These are phyloP conservation scores for Fusarium citri DNA, from an alignment of 2,329 filamentous ascomycete species.

Conservation along the genomic window DNA sequence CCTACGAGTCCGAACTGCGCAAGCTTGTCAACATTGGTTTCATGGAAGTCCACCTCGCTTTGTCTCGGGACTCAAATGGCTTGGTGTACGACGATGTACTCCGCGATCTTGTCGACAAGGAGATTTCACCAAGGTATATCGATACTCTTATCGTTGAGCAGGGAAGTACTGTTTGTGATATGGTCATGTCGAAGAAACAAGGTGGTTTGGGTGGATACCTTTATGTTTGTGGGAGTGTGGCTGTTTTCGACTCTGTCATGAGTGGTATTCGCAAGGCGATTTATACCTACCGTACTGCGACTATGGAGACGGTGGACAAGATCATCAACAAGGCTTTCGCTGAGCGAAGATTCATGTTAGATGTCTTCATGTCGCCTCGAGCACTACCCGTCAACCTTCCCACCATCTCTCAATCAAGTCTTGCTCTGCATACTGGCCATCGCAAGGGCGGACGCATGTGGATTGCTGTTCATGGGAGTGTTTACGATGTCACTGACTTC, in stretches of 20 bases:
- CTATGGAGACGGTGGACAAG: conserved; percentile 62
- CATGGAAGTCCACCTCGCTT: conserved; percentile 65
- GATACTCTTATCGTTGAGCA: conserved; percentile 64
- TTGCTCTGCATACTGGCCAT: conserved; percentile 64
- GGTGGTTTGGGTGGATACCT: conserved; percentile 59
- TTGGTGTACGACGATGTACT: conserved; percentile 57
- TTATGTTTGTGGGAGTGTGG: conserved; percentile 48
- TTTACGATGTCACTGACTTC: conserved; percentile 66
- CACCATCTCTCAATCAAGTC: conserved; percentile 61
- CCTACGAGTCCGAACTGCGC: conserved; percentile 39
- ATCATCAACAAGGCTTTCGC: conserved; percentile 65
- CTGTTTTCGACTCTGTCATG: conserved; percentile 63
- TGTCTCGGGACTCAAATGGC: conserved; percentile 62
- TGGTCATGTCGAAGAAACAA: conserved; percentile 68
- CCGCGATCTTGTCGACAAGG: conserved; percentile 60
- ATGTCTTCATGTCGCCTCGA: conserved; percentile 68
- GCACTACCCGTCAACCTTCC: conserved; percentile 63
- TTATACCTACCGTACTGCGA: conserved; percentile 63
- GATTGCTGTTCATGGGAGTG: conserved; percentile 65
- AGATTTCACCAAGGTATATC: conserved; percentile 63
- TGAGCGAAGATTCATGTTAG: conserved; percentile 66
- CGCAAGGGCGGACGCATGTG: conserved; percentile 59
- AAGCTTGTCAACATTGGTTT: conserved; percentile 56
- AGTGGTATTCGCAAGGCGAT: conserved; percentile 66
- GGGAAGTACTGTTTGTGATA: conserved; percentile 61